Percentiles rank a stretch among this genome's conserved stretches.
These are phyloP conservation scores for Magnolia officinalis DNA, from an alignment of 164 flowering plant species.

Conservation along the genomic window DNA sequence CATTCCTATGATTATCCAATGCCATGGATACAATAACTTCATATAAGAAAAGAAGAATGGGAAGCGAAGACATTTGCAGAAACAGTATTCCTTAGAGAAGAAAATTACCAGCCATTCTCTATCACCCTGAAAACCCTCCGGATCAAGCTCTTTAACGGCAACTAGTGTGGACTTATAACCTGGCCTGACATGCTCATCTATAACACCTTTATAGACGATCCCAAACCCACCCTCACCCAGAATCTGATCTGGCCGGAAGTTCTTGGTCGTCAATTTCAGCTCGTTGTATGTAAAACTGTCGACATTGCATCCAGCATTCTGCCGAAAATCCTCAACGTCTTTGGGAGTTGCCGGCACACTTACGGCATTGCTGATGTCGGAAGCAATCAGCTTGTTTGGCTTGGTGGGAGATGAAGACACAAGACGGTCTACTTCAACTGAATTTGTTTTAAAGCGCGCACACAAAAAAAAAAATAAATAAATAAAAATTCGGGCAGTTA, in stretches of 20 bases:
- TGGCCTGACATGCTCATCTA: constrained; percentile 71
- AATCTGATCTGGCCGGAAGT: constrained; percentile 72
- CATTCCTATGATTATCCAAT: neutral
- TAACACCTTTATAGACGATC: constrained; percentile 78
- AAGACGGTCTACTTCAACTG: constrained; percentile 10
- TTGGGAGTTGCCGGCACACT: constrained; percentile 33
- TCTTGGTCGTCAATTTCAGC: constrained; percentile 78
- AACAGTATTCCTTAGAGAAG: constrained; percentile 1
- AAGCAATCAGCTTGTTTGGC: constrained; percentile 8
- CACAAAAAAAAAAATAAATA: neutral
- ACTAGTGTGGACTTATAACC: constrained; percentile 61
- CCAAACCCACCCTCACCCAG: constrained; percentile 99
- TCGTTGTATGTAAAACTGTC: constrained; percentile 79
- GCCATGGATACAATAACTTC: neutral
- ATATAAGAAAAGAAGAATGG: neutral
- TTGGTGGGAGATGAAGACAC: constrained; percentile 13
- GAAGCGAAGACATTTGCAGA: neutral
- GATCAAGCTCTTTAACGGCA: constrained; percentile 88
- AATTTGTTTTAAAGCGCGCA: neutral
- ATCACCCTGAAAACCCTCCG: constrained; percentile 83
- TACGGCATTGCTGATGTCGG: constrained; percentile 10
- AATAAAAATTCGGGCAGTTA: neutral
- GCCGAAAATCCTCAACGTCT: constrained; percentile 69
- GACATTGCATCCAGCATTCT: constrained; percentile 58
- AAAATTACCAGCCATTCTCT: constrained; percentile 90